phyloP scores from a whole-genome alignment of 495 filamentous ascomycete genomes.

The Lichina pygmaea region DNA sequence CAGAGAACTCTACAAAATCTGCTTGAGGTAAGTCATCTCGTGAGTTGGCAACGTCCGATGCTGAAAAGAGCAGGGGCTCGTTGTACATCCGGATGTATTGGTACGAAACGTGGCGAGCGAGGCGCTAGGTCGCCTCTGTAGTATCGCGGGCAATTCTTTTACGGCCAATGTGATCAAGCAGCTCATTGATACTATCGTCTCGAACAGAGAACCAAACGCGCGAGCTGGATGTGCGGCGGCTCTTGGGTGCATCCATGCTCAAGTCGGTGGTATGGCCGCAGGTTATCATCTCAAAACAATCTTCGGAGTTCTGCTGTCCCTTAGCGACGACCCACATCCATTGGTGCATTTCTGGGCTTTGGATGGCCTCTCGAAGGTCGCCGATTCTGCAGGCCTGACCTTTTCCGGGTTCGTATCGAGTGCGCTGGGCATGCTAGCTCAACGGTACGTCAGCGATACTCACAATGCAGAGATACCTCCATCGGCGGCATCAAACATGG shows the following conservation, averaged over 20 bases:
- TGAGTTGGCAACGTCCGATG: not conserved
- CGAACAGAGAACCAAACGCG: conserved; percentile 75
- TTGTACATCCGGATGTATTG: conserved; percentile 59
- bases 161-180: conserved; percentile 73
- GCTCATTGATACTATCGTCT: conserved; percentile 80
- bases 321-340: conserved; percentile 89
- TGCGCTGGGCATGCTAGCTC: conserved; percentile 75
- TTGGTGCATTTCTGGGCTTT: conserved; percentile 91
- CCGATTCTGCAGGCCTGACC: conserved; percentile 76
- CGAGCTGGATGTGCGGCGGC: conserved; percentile 86
- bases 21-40: conserved; percentile 24
- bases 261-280: conserved; percentile 93
- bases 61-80: conserved; percentile 25
- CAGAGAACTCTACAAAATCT: conserved; percentile 75
- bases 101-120: conserved; percentile 67
- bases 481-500: conserved; percentile 62
- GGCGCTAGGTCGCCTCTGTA: conserved; percentile 74
- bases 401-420: conserved; percentile 77
- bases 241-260: conserved; percentile 75
- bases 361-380: conserved; percentile 62
- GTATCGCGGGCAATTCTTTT: conserved; percentile 62
- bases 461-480: conserved; percentile 67
- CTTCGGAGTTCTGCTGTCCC: conserved; percentile 76
- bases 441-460: conserved; percentile 70
- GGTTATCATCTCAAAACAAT: conserved; percentile 95